phyloP scores from a whole-genome alignment of 1,284 basidiomycete genomes.

The Papiliotrema fonsecae region DNA sequence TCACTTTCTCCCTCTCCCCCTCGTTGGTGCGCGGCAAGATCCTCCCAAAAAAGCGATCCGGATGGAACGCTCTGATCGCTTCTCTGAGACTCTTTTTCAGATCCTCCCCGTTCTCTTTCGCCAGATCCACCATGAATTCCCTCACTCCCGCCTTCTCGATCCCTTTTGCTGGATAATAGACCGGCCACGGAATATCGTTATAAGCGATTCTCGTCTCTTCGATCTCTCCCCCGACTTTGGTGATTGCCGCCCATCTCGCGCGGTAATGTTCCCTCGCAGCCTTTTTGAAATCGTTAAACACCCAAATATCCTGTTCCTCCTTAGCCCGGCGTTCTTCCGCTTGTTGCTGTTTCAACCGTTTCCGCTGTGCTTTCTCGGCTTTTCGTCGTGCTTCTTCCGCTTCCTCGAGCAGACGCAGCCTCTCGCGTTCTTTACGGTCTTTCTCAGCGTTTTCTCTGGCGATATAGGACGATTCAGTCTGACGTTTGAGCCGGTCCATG shows the following conservation, averaged over 20 bases:
- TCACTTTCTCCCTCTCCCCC: conserved; percentile 55
- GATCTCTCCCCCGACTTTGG: conserved; percentile 10
- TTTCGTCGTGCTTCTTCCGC: conserved; percentile 7
- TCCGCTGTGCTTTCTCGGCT: conserved; percentile 4
- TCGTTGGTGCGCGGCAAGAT: conserved; percentile 55
- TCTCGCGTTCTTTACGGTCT: conserved; percentile 6
- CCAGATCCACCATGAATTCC: conserved; percentile 54
- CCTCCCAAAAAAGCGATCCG: conserved; percentile 65
- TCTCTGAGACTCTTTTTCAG: conserved; percentile 56
- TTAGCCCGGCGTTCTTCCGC: not conserved
- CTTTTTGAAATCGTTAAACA: not conserved
- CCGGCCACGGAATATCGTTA: conserved; percentile 73
- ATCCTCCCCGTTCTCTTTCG: conserved; percentile 50
- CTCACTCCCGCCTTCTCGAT: conserved; percentile 56
- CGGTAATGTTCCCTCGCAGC: conserved; percentile 14
- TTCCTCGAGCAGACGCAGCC: conserved; percentile 12
- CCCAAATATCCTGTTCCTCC: not conserved
- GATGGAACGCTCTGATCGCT: conserved; percentile 65
- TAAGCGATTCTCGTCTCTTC: conserved; percentile 46
- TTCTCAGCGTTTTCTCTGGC: not conserved
- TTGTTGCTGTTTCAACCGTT: conserved; percentile 5
- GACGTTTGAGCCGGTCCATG: conserved; percentile 17
- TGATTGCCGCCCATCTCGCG: conserved; percentile 14
- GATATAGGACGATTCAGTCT: conserved; percentile 11
- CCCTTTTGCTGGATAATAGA: conserved; percentile 51